phyloP scores from a whole-genome alignment of 2,329 filamentous ascomycete species.

The Kalmusia sp. region DNA sequence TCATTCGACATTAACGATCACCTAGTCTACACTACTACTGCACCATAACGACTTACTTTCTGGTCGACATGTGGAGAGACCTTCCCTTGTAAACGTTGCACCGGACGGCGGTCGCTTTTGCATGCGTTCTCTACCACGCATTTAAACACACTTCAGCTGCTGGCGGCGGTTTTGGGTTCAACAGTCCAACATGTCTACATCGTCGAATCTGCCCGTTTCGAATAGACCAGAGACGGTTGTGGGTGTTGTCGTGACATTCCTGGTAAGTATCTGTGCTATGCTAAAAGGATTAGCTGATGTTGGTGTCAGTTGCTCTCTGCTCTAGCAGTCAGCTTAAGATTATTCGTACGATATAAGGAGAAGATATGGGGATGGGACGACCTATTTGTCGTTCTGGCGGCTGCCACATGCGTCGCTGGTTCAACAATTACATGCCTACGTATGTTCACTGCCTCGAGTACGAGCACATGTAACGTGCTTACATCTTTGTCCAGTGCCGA shows the following conservation, averaged over 20 bases:
- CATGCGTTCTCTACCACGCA: not conserved
- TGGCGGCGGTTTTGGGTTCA: not conserved
- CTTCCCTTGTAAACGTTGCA: slow-evolving; percentile 3
- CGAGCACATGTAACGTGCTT: not conserved
- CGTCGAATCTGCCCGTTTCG: slow-evolving; percentile 33
- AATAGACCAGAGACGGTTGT: slow-evolving; percentile 40
- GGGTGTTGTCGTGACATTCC: slow-evolving; percentile 34
- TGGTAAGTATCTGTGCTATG: slow-evolving; percentile 27
- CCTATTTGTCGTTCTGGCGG: slow-evolving; percentile 39
- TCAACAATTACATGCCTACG: slow-evolving; percentile 39
- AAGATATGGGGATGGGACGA: slow-evolving; percentile 46
- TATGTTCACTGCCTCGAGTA: slow-evolving; percentile 20
- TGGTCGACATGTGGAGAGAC: not conserved
- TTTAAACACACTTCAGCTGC: not conserved
- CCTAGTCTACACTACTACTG: not conserved
- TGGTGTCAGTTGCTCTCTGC: not conserved
- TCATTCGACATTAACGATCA: not conserved
- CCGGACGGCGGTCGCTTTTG: not conserved
- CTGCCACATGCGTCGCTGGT: slow-evolving; percentile 29
- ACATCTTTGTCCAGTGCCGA: slow-evolving; percentile 33
- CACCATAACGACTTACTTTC: not conserved
- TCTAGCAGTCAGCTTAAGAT: slow-evolving; percentile 33
- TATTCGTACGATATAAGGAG: slow-evolving; percentile 39
- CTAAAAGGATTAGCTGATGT: not conserved
- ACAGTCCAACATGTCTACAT: slow-evolving; percentile 8